Conservation (phyloP, 1,139 yeast species). For the Blastobotrys persicus region DNA sequence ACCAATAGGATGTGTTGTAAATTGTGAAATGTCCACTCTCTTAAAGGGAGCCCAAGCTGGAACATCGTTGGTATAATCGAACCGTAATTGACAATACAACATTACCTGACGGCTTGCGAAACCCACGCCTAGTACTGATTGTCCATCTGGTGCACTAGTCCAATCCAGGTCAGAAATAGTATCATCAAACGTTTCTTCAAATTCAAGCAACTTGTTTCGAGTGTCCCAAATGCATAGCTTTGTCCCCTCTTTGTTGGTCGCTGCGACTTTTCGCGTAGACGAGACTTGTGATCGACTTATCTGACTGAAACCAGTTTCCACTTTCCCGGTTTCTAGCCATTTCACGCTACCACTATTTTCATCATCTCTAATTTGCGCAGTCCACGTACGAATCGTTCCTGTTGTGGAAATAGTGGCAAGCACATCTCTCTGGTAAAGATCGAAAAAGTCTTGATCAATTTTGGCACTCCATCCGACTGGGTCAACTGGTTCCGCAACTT, state of each 20-base stretch:
- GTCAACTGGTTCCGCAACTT: constrained; percentile 59
- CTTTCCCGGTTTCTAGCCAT: constrained; percentile 52
- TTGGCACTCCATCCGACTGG: constrained; percentile 56
- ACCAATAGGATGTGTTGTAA: constrained; percentile 78
- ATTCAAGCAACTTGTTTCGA: constrained; percentile 65
- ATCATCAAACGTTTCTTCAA: constrained; percentile 43
- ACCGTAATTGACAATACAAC: constrained; percentile 76
- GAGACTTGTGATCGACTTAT: constrained; percentile 67
- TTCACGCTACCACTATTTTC: constrained; percentile 23
- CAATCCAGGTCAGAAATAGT: constrained; percentile 69
- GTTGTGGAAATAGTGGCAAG: constrained; percentile 54
- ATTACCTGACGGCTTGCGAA: constrained; percentile 55
- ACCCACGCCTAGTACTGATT: constrained; percentile 78
- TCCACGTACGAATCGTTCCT: constrained; percentile 58
- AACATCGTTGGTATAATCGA: constrained; percentile 77
- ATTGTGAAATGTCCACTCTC: constrained; percentile 64
- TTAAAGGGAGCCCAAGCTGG: constrained; percentile 80
- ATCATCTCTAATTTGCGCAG: constrained; percentile 36
- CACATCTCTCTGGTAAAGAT: constrained; percentile 46
- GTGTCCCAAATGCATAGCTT: constrained; percentile 76
- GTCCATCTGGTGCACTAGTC: constrained; percentile 69
- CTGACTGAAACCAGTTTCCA: constrained; percentile 55
- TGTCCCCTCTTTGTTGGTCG: constrained; percentile 53
- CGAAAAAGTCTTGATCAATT: constrained; percentile 40
- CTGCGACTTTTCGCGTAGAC: constrained; percentile 69